These are phyloP conservation scores for Saccharomyces hybrid DNA, from an alignment of 1,139 yeast genomes.

Conservation along the genomic window DNA sequence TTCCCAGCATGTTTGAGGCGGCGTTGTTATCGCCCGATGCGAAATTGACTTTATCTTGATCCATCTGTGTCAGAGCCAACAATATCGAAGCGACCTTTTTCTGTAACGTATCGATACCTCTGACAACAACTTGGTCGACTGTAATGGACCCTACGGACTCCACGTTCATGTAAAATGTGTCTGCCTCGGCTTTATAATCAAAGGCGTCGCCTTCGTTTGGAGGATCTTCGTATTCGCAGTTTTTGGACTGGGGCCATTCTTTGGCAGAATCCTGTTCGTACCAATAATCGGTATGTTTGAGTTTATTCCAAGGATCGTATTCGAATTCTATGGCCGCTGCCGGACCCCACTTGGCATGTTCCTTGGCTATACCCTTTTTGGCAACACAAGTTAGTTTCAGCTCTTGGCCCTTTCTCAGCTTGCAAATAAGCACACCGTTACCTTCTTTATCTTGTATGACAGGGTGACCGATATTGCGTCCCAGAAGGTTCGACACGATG, in stretches of 20 bases:
- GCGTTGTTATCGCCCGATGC: constrained; percentile 44
- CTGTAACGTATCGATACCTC: constrained; percentile 78
- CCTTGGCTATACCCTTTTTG: constrained; percentile 95
- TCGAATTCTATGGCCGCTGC: constrained; percentile 96
- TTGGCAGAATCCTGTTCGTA: constrained; percentile 78
- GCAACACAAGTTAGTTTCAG: constrained; percentile 85
- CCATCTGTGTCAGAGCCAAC: constrained; percentile 61
- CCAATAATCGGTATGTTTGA: constrained; percentile 94
- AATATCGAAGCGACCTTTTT: constrained; percentile 86
- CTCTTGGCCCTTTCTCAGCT: constrained; percentile 89
- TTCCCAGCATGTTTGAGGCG: constrained; percentile 21
- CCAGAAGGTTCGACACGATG: constrained; percentile 37
- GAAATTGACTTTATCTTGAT: constrained; percentile 42
- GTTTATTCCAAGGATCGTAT: constrained; percentile 98
- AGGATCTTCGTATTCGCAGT: constrained; percentile 94
- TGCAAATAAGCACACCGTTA: constrained; percentile 83
- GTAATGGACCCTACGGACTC: constrained; percentile 88
- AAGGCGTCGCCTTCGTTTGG: constrained; percentile 83
- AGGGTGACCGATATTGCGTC: constrained; percentile 62
- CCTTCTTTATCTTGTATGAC: constrained; percentile 66
- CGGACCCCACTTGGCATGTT: constrained; percentile 98
- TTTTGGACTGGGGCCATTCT: constrained; percentile 89
- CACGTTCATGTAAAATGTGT: constrained; percentile 74
- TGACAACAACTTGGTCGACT: constrained; percentile 80
- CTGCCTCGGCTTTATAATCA: constrained; percentile 78